These are phyloP conservation scores for Trametes punicea DNA, from an alignment of 768 basidiomycete species.

Conservation along the genomic window DNA sequence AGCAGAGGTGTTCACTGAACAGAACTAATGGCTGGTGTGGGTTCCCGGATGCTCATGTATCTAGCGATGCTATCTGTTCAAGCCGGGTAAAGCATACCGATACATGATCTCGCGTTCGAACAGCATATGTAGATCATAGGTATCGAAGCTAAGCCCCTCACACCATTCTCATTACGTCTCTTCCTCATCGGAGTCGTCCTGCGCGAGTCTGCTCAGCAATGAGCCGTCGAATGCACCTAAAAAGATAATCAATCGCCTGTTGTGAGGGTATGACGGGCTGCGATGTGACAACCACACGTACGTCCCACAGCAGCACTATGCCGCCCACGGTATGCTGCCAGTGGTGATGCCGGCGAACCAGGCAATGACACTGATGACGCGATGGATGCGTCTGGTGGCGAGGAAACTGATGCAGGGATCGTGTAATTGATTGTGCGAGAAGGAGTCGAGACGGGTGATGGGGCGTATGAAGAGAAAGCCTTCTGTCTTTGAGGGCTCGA, in stretches of 20 bases:
- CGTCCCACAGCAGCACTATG: constrained; percentile 36
- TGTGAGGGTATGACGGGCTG: background rate
- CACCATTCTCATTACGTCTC: constrained; percentile 5
- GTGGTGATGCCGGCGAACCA: constrained; percentile 25
- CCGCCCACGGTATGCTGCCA: constrained; percentile 38
- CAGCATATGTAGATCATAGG: no score
- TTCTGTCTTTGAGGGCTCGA: constrained; percentile 29
- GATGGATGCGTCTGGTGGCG: constrained; percentile 33
- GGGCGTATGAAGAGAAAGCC: constrained; percentile 27
- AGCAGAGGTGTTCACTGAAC: no score
- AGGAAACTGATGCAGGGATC: constrained; percentile 25
- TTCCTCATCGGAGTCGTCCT: constrained; percentile 23
- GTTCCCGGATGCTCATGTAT: no score
- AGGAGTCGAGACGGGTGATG: constrained; percentile 38
- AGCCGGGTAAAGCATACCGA: no score
- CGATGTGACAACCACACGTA: constrained; percentile 23
- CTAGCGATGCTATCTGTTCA: no score
- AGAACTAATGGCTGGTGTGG: no score
- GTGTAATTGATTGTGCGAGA: constrained; percentile 34
- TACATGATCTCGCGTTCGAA: no score
- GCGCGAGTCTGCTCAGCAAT: constrained; percentile 23
- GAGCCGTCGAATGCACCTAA: constrained; percentile 29
- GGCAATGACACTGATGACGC: constrained; percentile 31
- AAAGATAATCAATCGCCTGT: background rate
- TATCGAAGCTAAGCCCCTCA: background rate